These are phyloP conservation scores for Pseudohalonectria lignicola DNA, from an alignment of 2,329 filamentous ascomycete genomes.

Conservation along the genomic window DNA sequence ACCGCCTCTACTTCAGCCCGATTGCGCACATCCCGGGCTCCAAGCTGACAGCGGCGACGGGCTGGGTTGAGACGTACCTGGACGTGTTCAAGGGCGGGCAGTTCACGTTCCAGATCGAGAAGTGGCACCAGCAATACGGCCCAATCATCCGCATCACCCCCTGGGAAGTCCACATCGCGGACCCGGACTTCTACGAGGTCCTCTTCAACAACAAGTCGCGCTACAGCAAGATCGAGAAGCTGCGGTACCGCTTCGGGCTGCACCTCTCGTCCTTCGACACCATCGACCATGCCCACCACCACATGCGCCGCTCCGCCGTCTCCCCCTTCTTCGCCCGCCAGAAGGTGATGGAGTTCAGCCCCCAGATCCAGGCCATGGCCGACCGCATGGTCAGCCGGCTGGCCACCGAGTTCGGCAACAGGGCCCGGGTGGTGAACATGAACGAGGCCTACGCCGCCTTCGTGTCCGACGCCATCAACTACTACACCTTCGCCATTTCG, in stretches of 20 bases:
- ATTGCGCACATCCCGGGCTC: conserved; percentile 18
- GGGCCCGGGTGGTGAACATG: conserved; percentile 7
- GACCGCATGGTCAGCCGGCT: conserved; percentile 10
- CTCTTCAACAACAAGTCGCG: conserved; percentile 10
- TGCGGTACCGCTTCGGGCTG: not conserved
- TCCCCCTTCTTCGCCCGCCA: conserved; percentile 11
- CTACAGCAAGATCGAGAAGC: conserved; percentile 7
- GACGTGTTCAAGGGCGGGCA: conserved; percentile 16
- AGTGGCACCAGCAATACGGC: conserved; percentile 23
- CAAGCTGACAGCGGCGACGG: conserved; percentile 17
- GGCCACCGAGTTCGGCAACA: conserved; percentile 1
- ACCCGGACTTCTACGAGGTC: conserved; percentile 16
- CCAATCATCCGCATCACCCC: conserved; percentile 22
- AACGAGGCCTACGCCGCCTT: conserved; percentile 16
- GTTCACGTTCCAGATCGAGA: conserved; percentile 16
- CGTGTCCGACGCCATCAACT: conserved; percentile 22
- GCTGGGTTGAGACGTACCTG: conserved; percentile 21
- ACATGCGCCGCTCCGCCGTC: conserved; percentile 6
- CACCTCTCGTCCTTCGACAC: not conserved
- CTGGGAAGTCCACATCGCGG: conserved; percentile 18
- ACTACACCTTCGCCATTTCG: conserved; percentile 23
- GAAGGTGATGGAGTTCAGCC: conserved; percentile 9
- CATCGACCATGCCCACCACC: conserved; percentile 10
- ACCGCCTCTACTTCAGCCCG: conserved; percentile 1
- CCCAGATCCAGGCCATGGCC: conserved; percentile 9